phyloP scores from a whole-genome alignment of 2,329 filamentous ascomycete species.

The Rhinocladiella similis region DNA sequence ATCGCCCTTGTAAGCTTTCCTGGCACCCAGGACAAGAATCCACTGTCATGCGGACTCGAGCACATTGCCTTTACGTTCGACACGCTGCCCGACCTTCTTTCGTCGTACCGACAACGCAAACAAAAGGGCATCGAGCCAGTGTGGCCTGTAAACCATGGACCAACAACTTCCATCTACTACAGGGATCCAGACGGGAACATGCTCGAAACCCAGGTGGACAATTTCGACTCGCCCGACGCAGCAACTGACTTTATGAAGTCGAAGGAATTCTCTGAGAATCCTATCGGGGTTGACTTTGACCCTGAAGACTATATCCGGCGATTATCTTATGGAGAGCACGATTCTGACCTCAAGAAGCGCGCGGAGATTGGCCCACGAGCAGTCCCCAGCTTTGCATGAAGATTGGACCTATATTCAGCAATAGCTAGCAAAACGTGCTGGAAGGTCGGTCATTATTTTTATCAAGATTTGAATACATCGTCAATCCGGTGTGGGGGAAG shows the following conservation, averaged over 20 bases:
- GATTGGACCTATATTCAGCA: too few species aligned
- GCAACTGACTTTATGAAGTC: not conserved
- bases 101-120: constrained; percentile 37
- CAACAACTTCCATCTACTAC: constrained; percentile 51
- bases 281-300: constrained; percentile 10
- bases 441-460: too few species aligned
- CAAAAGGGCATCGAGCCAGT: constrained; percentile 30
- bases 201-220: constrained; percentile 50
- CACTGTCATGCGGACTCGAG: not conserved
- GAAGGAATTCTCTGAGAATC: constrained; percentile 1
- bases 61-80: not conserved
- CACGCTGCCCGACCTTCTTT: constrained; percentile 25
- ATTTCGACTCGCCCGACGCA: constrained; percentile 33
- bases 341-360: not conserved
- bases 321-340: not conserved
- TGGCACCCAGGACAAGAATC: constrained; percentile 3
- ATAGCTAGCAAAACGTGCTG: too few species aligned
- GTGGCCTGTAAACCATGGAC: constrained; percentile 51
- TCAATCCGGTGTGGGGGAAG: too few species aligned
- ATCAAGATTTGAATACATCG: too few species aligned
- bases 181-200: constrained; percentile 50
- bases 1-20: constrained; percentile 40
- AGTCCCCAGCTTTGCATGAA: not conserved
- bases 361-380: not conserved
- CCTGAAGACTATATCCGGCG: not conserved